These are phyloP conservation scores for Amylostereum areolatum DNA, from an alignment of 1,284 basidiomycete species.

Conservation along the genomic window DNA sequence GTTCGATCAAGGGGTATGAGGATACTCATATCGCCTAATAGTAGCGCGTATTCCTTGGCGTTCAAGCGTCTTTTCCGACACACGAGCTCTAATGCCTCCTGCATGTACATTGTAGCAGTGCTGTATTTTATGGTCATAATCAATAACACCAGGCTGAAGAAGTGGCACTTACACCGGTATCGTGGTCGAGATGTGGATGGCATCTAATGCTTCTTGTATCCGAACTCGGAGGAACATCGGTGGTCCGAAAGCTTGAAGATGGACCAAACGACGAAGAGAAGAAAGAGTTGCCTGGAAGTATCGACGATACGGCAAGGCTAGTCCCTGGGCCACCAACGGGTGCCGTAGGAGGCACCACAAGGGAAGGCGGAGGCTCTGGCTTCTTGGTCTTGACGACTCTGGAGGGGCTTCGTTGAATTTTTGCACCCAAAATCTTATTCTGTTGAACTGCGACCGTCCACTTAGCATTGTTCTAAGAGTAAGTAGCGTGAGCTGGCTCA, in stretches of 20 bases:
- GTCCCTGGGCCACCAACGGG: conserved; percentile 18
- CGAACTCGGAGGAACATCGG: conserved; percentile 77
- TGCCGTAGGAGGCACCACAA: conserved; percentile 24
- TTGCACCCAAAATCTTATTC: conserved; percentile 70
- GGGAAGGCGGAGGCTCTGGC: conserved; percentile 22
- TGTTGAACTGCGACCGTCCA: conserved; percentile 58
- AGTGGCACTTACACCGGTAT: conserved; percentile 70
- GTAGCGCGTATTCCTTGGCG: conserved; percentile 79
- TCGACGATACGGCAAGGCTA: conserved; percentile 28
- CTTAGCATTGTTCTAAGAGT: too few relatives aligned
- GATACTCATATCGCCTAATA: conserved; percentile 74
- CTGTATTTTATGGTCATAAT: conserved; percentile 32
- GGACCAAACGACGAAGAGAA: conserved; percentile 62
- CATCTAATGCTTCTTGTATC: conserved; percentile 73
- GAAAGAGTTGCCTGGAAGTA: conserved; percentile 32
- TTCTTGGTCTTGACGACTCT: conserved; percentile 64
- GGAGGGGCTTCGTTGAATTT: conserved; percentile 74
- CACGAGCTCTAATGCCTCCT: conserved; percentile 87
- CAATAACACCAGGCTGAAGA: not conserved
- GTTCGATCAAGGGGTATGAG: conserved; percentile 94
- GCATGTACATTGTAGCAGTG: conserved; percentile 94
- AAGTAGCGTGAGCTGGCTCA: conserved; percentile 27
- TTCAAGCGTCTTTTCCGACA: conserved; percentile 73
- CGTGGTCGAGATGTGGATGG: conserved; percentile 79
- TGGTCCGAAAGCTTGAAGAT: conserved; percentile 62